A percentile compares a stretch with the other conserved stretches of the same genome.
phyloP scores from a whole-genome alignment of 148 eudicot genomes.

The Suaeda aralocaspica region DNA sequence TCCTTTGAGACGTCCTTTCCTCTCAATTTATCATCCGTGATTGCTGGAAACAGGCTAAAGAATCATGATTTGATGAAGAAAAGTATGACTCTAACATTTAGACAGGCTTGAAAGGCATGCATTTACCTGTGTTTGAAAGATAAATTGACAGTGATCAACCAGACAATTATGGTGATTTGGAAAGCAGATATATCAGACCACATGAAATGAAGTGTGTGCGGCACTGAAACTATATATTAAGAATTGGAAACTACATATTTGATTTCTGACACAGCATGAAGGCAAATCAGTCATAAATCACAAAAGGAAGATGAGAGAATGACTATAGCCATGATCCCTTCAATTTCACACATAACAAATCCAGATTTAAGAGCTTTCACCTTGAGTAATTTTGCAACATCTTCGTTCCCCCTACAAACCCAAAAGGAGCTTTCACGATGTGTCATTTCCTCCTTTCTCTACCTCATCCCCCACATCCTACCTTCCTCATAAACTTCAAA shows the following conservation, averaged over 20 bases:
- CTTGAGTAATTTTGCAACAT: neutral
- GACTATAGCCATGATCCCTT: neutral
- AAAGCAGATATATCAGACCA: neutral
- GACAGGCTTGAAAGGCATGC: slow-evolving; percentile 28
- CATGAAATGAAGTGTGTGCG: neutral
- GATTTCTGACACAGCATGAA: slow-evolving; percentile 1
- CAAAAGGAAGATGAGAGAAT: no score
- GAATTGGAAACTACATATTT: neutral
- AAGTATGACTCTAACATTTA: slow-evolving; percentile 33
- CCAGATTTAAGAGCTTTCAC: neutral
- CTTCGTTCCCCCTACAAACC: no score
- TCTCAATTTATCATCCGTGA: slow-evolving; percentile 69
- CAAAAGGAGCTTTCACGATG: neutral
- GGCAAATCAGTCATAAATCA: no score
- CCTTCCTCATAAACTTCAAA: neutral
- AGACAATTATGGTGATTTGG: neutral
- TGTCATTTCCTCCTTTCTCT: slow-evolving; percentile 4
- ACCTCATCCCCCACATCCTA: neutral
- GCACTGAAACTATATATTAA: neutral
- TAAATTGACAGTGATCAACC: slow-evolving; percentile 20
- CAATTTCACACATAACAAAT: neutral
- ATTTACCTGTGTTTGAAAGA: slow-evolving; percentile 40
- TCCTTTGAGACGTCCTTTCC: slow-evolving; percentile 82
- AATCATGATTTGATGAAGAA: slow-evolving; percentile 46
- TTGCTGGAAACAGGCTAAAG: slow-evolving; percentile 81